Base-by-base conservation (phyloP, 805 yeast species). In the Scheffersomyces lignosus region DNA sequence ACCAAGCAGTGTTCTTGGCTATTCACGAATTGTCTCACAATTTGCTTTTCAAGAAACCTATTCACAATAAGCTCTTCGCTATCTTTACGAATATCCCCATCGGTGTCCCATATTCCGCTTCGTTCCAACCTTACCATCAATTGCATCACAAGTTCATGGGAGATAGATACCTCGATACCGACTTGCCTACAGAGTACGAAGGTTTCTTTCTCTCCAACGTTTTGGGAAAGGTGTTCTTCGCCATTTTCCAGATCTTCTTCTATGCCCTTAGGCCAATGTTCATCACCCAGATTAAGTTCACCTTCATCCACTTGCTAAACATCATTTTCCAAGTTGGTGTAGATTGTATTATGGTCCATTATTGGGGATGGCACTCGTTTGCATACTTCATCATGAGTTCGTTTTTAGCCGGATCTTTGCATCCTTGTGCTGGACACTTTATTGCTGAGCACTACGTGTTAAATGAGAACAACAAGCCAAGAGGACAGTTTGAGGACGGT, bases 401-500 rank as follows among this genome's bases (percentile, higher is more conserved):
- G 0, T 87, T 89, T 56, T 66, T 89, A 35, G 96, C 96, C 0
- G 97, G 97, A 2, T 86, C 95, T 0, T 70, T 87, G 55, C 97
- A 89, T 55, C 97, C 97, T 18, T 81, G 88, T 42, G 95, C 96
- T 1, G 97, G 96, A 15, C 97, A 89, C 64, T 89, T 89, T 62
- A 87, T 89, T 46, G 91, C 96, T n/a, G 97, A 89, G 57, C 97
- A 89, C 58, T 87, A 87, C 55, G 79, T 87, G 10, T 70, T 87
- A 58, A 66, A 67, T 47, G 69, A 66, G 22, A 68, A 80, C 45
- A 83, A 87, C 26, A 56, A 60, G 23, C 72, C 75, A 12, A 57
- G 58, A 32, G 71, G 64, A 23, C 37, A 31, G 23, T 33, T 31
- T 7, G 39, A 40, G 12, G 39, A 40, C n/a, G 48, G 41, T 4